Percentiles rank a stretch among this genome's conserved stretches.
These are phyloP conservation scores for Hypoxylon sp. DNA, from an alignment of 2,329 filamentous ascomycete genomes.

Conservation along the genomic window DNA sequence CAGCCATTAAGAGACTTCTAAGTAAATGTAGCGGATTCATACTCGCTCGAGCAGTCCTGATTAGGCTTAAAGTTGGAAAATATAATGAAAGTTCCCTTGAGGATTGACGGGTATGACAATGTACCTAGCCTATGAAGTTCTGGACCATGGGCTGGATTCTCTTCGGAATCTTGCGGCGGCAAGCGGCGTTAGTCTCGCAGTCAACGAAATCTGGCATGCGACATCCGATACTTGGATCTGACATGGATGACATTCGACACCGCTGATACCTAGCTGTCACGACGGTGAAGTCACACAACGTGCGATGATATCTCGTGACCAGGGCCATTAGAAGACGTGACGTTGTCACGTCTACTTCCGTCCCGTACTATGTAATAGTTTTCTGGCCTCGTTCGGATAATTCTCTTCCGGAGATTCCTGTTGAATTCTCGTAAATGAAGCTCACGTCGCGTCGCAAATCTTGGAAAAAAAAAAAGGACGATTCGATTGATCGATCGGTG, in stretches of 20 bases:
- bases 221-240: conserved; percentile 24
- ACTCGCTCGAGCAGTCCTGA: conserved; percentile 28
- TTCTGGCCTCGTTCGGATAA: not conserved
- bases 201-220: conserved; percentile 22
- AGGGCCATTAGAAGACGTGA: conserved; percentile 15
- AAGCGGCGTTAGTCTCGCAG: conserved; percentile 17
- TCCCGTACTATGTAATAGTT: not conserved
- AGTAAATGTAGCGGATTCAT: conserved; percentile 12
- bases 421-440: not conserved
- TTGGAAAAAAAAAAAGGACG: not conserved
- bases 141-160: not conserved
- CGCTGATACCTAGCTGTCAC: conserved; percentile 29
- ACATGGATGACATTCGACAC: conserved; percentile 26
- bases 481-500: conserved; percentile 3
- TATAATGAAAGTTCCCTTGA: not conserved
- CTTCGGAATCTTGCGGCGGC: conserved; percentile 27
- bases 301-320: conserved; percentile 37
- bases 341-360: conserved; percentile 15
- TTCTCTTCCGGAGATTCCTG: not conserved
- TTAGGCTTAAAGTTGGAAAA: conserved; percentile 10
- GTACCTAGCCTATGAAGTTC: conserved; percentile 7
- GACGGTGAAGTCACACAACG: conserved; percentile 29
- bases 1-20: conserved; percentile 2
- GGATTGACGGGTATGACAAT: conserved; percentile 15
- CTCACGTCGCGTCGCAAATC: not conserved